Evolutionary conservation across 129 eudicot genomes (phyloP), one percentile per base, ranked within the genome.

Genomic region (Flaveria bidentis): DNA sequence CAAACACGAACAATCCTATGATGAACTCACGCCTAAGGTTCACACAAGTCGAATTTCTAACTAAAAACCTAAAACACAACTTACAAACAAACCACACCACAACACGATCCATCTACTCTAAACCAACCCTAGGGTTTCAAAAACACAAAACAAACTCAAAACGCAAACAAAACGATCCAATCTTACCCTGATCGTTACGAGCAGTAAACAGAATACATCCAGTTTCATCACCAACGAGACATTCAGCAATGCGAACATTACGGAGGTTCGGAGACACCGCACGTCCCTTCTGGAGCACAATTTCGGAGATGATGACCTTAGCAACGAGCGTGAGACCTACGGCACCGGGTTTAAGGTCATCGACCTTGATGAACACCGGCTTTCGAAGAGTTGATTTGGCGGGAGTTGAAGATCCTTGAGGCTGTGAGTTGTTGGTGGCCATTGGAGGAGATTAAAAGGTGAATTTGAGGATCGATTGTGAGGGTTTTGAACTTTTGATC

Each of bases 201-300:
- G 86, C 86, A 67, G 82, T 73, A 72, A 82, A 78, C 26, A 77
- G 69, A 36, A 82, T 73, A 8, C 53, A 17, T 9, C 83, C 82
- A 25, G 83, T 78, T 62, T 82, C 80, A 73, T 82, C 86, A 16
- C 86, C 83, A 73, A 82, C 53, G 47, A 82, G 83, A 50, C 86
- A 82, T 50, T 82, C 83, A 44, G 76, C 76, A 67, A 82, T 73
- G 72, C 86, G 72, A 78, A 71, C 75, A 9, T 74, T 57, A 77
- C 80, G 73, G 12, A 57, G 63, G 41, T 15, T 58, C 5, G 62
- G 57, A 62, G 77, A 61, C 15, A 18, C 82, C 2, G 82, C 74
- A 51, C 67, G 56, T 58, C 82, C 79, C 18, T 72, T 82, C 15
- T 82, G 81, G 63, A 76, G 45, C 62, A 82, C 82, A 16, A 58